Base-by-base conservation (phyloP, 2,329 filamentous ascomycete genomes). In the Scedosporium boydii region DNA sequence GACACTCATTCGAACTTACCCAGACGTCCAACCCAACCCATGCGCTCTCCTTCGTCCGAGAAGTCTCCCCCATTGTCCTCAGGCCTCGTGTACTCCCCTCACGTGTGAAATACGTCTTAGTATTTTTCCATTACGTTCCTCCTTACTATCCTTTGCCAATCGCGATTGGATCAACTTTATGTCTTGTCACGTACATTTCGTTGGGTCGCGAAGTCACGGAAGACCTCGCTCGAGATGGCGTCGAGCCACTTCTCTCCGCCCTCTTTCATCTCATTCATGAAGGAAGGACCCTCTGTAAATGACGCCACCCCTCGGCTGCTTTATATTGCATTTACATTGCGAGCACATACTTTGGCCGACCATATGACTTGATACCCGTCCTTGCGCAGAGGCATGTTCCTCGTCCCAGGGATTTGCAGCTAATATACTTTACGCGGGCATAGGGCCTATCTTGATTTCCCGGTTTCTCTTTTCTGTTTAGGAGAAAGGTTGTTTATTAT, bases 271-370 rank as follows among this genome's bases (percentile, higher is more conserved):
- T n/a, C 44, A 10, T 48, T 21, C 10, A 5, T 48, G 12, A 27
- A 18, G 18, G n/a, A 7, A 21, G 44, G 44, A 3, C 23, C 51
- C 51, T 16, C 23, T 23, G 23, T 23, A 55, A 23, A 55, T 55
- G 51, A 55, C 12, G 18, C 51, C 51, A 55, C 51, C 51, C 51
- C 12, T 12, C 21, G 23, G 23, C 18, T 23, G 23, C 18, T 23
- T 55, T 55, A 55, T 23, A 55, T 55, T 55, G 51, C 18, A 27
- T 29, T 55, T 55, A 55, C 51, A 55, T 55, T 55, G 51, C 51
- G 51, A 55, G 51, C 18, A 14, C 51, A 23, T 55, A 23, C 27
- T 23, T 55, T 23, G 51, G 51, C 23, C 51, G 51, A 14, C 51
- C 51, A 55, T 55, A 55, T 55, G 51, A 55, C 51, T 55, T 55